These are phyloP conservation scores for Hirsutella rhossiliensis DNA, from an alignment of 2,329 filamentous ascomycete species.

Conservation along the genomic window DNA sequence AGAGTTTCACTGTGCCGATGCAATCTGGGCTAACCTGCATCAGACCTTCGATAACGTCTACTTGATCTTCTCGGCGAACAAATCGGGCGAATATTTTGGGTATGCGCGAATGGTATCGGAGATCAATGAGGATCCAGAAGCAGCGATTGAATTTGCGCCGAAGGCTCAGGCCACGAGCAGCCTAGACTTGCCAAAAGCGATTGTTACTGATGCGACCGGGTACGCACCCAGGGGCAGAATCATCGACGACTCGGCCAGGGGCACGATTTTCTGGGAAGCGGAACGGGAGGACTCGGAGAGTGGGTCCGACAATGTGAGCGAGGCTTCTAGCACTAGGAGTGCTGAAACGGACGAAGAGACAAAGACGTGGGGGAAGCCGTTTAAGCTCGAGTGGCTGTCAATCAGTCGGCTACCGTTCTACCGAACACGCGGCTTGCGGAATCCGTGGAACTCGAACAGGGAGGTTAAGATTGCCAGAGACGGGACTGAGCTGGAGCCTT, in stretches of 20 bases:
- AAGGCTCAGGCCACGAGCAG: slow-evolving; percentile 46
- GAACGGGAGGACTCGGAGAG: slow-evolving; percentile 44
- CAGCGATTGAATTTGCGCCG: slow-evolving; percentile 57
- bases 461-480: slow-evolving; percentile 95
- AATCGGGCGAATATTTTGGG: slow-evolving; percentile 93
- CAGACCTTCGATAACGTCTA: slow-evolving; percentile 76
- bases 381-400: slow-evolving; percentile 82
- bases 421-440: slow-evolving; percentile 72
- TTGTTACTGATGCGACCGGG: slow-evolving; percentile 65
- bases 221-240: slow-evolving; percentile 73
- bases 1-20: too few relatives aligned
- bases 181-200: slow-evolving; percentile 64
- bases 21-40: slow-evolving; percentile 1
- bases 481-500: slow-evolving; percentile 83
- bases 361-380: slow-evolving; percentile 81
- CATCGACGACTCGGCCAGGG: slow-evolving; percentile 84
- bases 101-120: slow-evolving; percentile 83
- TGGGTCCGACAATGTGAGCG: slow-evolving; percentile 30
- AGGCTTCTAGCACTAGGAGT: slow-evolving; percentile 24
- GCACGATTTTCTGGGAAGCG: slow-evolving; percentile 94
- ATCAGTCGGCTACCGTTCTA: slow-evolving; percentile 79
- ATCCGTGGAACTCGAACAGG: slow-evolving; percentile 89
- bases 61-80: slow-evolving; percentile 91
- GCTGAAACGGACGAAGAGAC: slow-evolving; percentile 30
- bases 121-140: slow-evolving; percentile 65